Conservation (phyloP, 2,329 filamentous ascomycete species). For the Nemania sp. region DNA sequence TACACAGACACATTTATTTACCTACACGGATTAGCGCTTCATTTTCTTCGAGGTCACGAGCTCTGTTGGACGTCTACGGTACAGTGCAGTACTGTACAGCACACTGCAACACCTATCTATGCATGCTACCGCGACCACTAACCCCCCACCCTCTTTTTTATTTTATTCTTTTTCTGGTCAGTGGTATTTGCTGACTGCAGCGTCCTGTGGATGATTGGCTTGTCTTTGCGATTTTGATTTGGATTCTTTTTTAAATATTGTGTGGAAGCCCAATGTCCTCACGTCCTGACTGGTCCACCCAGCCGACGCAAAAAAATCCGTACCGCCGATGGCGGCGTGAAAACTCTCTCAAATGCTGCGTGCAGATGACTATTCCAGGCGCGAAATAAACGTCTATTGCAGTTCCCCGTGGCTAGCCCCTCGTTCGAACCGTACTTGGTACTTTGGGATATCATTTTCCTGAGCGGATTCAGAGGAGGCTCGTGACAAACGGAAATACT, state of each 20-base stretch:
- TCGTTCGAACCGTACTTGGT: too few species aligned
- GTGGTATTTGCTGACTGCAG: conserved; percentile 26
- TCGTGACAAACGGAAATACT: not conserved
- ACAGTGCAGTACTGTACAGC: conserved; percentile 20
- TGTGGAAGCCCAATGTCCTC: conserved; percentile 18
- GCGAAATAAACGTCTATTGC: too few species aligned
- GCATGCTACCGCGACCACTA: conserved; percentile 22
- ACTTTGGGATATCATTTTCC: too few species aligned
- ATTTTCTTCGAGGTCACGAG: conserved; percentile 34
- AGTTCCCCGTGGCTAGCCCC: too few species aligned
- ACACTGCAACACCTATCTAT: conserved; percentile 22
- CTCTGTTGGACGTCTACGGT: conserved; percentile 32
- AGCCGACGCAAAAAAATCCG: not conserved
- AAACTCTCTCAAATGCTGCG: not conserved
- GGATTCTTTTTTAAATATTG: conserved; percentile 12
- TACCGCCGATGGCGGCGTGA: conserved; percentile 19
- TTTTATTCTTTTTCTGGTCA: not conserved
- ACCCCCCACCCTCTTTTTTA: not conserved
- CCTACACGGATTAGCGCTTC: too few species aligned
- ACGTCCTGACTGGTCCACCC: conserved; percentile 2
- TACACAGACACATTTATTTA: too few species aligned
- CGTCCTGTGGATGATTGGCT: conserved; percentile 2
- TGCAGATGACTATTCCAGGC: too few species aligned
- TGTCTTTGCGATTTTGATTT: conserved; percentile 15
- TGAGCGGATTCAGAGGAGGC: too few species aligned